A percentile compares a stretch with the other conserved stretches of the same genome.
Evolutionary conservation across 139 green algal species (phyloP).

Genomic region (Trebouxia sp.): DNA sequence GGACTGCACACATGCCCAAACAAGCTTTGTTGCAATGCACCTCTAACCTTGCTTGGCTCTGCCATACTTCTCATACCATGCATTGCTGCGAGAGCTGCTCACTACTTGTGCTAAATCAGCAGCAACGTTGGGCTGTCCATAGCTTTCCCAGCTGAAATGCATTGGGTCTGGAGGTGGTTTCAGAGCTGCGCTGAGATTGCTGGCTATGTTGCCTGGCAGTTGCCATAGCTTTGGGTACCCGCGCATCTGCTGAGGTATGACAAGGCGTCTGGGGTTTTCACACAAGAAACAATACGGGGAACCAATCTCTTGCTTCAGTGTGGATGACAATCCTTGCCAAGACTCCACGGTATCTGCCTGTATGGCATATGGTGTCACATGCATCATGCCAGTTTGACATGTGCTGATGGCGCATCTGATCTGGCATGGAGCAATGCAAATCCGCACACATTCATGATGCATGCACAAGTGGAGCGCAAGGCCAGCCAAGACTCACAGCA

Average conservation of each 20-base stretch:
- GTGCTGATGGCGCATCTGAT: not conserved
- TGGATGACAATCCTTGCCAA: constrained; percentile 32
- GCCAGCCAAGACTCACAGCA: constrained; percentile 18
- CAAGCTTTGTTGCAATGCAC: too few species aligned
- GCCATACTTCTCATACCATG: not conserved
- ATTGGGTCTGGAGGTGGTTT: constrained; percentile 2
- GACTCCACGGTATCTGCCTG: constrained; percentile 20
- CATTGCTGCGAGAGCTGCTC: not conserved
- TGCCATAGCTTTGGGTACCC: constrained; percentile 42
- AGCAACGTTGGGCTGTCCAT: not conserved
- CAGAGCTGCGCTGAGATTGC: not conserved
- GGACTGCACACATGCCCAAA: not conserved
- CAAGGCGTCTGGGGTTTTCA: constrained; percentile 40
- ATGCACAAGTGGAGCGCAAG: not conserved
- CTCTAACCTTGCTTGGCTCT: not conserved
- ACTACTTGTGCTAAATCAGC: too few species aligned
- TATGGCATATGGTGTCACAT: not conserved
- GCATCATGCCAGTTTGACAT: not conserved
- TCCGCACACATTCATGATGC: not conserved
- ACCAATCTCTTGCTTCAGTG: constrained; percentile 33
- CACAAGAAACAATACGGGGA: constrained; percentile 57
- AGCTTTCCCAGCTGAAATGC: not conserved
- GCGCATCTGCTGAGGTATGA: constrained; percentile 41
- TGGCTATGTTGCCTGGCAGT: not conserved
- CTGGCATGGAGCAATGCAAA: not conserved